Percentiles rank a stretch among this genome's conserved stretches.
phyloP scores from a whole-genome alignment of 305 asterid genomes.

The Fraxinus sp. region DNA sequence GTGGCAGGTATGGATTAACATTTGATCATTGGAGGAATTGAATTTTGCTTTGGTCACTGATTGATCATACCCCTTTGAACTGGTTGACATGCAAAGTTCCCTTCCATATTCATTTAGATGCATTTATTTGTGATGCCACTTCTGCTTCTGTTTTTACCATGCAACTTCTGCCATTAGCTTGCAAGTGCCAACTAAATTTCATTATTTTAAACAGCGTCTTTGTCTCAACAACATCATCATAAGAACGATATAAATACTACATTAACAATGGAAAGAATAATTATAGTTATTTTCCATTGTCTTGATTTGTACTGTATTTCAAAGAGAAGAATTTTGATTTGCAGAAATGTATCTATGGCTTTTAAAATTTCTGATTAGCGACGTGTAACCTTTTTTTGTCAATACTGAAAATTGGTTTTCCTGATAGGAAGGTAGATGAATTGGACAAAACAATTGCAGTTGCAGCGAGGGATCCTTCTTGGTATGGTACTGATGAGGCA shows the following conservation, averaged over 20 bases:
- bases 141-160: not conserved
- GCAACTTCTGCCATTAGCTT: slow-evolving; percentile 2
- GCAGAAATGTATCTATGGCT: not conserved
- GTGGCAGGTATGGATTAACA: slow-evolving; percentile 75
- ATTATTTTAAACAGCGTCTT: not conserved
- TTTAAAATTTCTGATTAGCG: not conserved
- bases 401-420: slow-evolving; percentile 46
- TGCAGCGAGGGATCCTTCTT: slow-evolving; percentile 76
- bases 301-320: not conserved
- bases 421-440: slow-evolving; percentile 87
- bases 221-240: not conserved
- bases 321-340: not conserved
- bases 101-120: slow-evolving; percentile 14
- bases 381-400: slow-evolving; percentile 9
- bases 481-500: slow-evolving; percentile 63
- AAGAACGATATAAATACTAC: not conserved
- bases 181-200: not conserved
- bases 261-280: not conserved
- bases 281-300: not conserved
- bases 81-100: slow-evolving; percentile 2
- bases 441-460: slow-evolving; percentile 79
- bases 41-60: slow-evolving; percentile 1
- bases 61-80: slow-evolving; percentile 10
- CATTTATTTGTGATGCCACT: slow-evolving; percentile 7
- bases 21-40: slow-evolving; percentile 12